A percentile compares a stretch with the other conserved stretches of the same genome.
phyloP scores from a whole-genome alignment of 2,329 filamentous ascomycete species.

The Fusarium begoniae region DNA sequence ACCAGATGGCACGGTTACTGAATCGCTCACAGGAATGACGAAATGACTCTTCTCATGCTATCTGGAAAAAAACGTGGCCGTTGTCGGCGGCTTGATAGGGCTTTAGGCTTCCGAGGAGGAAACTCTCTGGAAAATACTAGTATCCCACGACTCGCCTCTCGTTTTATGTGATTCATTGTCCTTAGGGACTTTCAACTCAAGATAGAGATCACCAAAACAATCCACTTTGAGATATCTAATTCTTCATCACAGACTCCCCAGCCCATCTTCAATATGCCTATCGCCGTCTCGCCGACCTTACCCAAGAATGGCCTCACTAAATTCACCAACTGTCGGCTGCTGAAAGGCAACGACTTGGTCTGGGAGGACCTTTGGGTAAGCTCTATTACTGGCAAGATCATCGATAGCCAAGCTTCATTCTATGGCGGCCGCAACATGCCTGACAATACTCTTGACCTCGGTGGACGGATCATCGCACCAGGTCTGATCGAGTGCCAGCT shows the following conservation, averaged over 20 bases:
- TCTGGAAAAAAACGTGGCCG: conserved; percentile 35
- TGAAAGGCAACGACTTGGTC: conserved; percentile 74
- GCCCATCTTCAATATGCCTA: conserved; percentile 54
- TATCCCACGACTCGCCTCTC: conserved; percentile 19
- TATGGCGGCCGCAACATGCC: conserved; percentile 76
- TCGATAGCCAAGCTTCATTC: conserved; percentile 73
- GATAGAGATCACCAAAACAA: neutral
- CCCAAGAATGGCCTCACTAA: conserved; percentile 74
- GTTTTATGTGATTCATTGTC: conserved; percentile 13
- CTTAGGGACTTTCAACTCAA: conserved; percentile 8
- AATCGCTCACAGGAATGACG: conserved; percentile 20
- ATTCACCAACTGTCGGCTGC: conserved; percentile 86
- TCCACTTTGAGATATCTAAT: conserved; percentile 15
- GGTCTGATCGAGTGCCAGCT: conserved; percentile 92
- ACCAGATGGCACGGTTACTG: conserved; percentile 20
- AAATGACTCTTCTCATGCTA: conserved; percentile 14
- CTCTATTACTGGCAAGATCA: conserved; percentile 81
- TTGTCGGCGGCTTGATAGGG: conserved; percentile 31
- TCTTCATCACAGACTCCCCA: neutral
- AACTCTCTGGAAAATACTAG: conserved; percentile 26
- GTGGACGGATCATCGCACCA: conserved; percentile 83
- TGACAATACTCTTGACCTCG: conserved; percentile 79
- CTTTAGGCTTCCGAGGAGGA: conserved; percentile 3
- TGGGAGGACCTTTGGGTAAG: conserved; percentile 89
- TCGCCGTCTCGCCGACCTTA: conserved; percentile 52